Base-by-base conservation (phyloP, 495 filamentous ascomycete species). In the Annulohypoxylon moriforme region DNA sequence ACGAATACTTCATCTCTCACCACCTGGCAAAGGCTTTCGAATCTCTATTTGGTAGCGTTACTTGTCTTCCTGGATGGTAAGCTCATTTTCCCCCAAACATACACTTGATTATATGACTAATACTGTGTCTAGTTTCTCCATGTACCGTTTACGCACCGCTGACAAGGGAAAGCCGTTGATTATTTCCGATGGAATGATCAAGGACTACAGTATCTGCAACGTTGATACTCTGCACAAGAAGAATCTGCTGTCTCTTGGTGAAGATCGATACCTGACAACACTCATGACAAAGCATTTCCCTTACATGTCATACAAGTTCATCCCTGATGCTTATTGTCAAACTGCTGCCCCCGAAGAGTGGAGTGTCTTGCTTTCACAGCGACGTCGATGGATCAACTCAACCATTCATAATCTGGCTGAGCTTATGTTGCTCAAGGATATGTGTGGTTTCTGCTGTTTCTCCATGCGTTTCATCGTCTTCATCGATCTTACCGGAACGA, bases 381-480 rank as follows among this genome's bases (percentile, higher is more conserved):
- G 96, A 80, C 93, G 96, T 81, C 89, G 96, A 60, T 99, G 96
- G 96, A 99, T 99, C 81, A 99, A 99, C 80, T 98, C 95, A 1
- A 99, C 96, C 22, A 88, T 99, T 57, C 96, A 99, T 85, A 99
- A 99, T 76, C 78, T 99, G 74, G 90, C 88, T 14, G 96, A 99
- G 81, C 82, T 98, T 75, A 91, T 97, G 68, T 89, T 89, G 68
- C 85, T 99, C 40, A 88, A 92, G 73, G 92, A 99, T 72, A 89
- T 99, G 78, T 99, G 96, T 76, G 96, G 96, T 60, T 99, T 99
- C 89, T 99, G 96, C 81, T 98, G 93, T 81, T 99, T 99, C 85
- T 94, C 92, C 64, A 99, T 99, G 96, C 91, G 96, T 60, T 98
- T 99, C 76, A 89, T 99, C 52, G 96, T 99, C 62, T 91, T 99